These are phyloP conservation scores for Camelina laxa DNA, from an alignment of 345 rosid genomes.

Conservation along the genomic window DNA sequence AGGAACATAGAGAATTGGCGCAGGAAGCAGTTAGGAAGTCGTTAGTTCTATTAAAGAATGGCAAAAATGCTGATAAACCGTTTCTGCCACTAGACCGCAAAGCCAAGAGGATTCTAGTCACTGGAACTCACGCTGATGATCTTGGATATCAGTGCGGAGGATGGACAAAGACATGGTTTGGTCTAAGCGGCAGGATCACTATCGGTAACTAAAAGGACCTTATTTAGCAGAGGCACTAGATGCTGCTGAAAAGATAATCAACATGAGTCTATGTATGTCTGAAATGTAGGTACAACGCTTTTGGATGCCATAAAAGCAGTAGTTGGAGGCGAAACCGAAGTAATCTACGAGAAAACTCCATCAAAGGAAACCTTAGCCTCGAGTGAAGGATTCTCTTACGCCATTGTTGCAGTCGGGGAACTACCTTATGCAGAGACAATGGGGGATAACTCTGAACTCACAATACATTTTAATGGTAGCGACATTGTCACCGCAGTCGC, in stretches of 20 bases:
- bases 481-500: slow-evolving; percentile 55
- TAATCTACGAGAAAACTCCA: slow-evolving; percentile 64
- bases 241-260: not conserved
- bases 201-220: slow-evolving; percentile 51
- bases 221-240: not conserved
- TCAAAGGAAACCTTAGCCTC: slow-evolving; percentile 58
- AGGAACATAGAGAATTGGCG: slow-evolving; percentile 75
- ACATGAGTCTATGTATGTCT: not conserved
- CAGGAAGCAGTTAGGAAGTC: slow-evolving; percentile 93
- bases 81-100: slow-evolving; percentile 75
- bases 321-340: slow-evolving; percentile 74
- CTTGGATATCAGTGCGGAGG: slow-evolving; percentile 96
- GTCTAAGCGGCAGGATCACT: slow-evolving; percentile 80
- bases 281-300: slow-evolving; percentile 70
- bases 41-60: slow-evolving; percentile 81
- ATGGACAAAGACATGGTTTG: slow-evolving; percentile 78
- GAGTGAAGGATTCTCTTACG: slow-evolving; percentile 56
- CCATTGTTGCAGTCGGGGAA: slow-evolving; percentile 88
- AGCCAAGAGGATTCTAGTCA: slow-evolving; percentile 67
- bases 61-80: slow-evolving; percentile 55
- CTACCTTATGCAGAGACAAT: slow-evolving; percentile 69
- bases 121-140: slow-evolving; percentile 85
- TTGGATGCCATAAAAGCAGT: slow-evolving; percentile 71
- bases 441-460: slow-evolving; percentile 64
- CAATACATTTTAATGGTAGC: slow-evolving; percentile 65